phyloP scores from a whole-genome alignment of 306 rosid genomes.

The Castanospermum australe region DNA sequence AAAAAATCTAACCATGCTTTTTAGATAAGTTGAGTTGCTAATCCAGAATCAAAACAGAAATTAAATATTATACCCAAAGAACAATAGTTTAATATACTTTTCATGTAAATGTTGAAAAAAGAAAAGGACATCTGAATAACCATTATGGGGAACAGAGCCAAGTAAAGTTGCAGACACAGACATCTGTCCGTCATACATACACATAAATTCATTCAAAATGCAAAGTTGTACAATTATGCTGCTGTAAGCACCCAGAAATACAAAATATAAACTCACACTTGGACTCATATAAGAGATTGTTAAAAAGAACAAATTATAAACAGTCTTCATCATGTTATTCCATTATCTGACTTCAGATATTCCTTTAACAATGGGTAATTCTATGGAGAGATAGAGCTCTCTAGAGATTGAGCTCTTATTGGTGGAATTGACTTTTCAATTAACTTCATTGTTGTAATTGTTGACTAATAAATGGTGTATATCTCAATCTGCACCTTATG shows the following conservation, averaged over 20 bases:
- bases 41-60: slow-evolving; percentile 2
- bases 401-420: background rate
- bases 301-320: background rate
- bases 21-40: background rate
- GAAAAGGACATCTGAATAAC: too few relatives aligned
- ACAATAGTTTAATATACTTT: background rate
- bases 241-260: background rate
- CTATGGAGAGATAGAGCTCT: background rate
- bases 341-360: background rate
- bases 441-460: background rate
- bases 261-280: background rate
- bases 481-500: background rate
- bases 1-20: background rate
- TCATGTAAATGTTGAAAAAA: background rate
- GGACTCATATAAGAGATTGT: background rate
- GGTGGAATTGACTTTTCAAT: background rate
- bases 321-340: background rate
- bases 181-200: background rate
- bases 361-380: slow-evolving; percentile 4
- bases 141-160: background rate
- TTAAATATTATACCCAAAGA: background rate
- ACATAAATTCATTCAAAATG: background rate
- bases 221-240: background rate
- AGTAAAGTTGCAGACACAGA: background rate
- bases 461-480: background rate